These are phyloP conservation scores for Tirmania nivea DNA, from an alignment of 495 filamentous ascomycete species.

Conservation along the genomic window DNA sequence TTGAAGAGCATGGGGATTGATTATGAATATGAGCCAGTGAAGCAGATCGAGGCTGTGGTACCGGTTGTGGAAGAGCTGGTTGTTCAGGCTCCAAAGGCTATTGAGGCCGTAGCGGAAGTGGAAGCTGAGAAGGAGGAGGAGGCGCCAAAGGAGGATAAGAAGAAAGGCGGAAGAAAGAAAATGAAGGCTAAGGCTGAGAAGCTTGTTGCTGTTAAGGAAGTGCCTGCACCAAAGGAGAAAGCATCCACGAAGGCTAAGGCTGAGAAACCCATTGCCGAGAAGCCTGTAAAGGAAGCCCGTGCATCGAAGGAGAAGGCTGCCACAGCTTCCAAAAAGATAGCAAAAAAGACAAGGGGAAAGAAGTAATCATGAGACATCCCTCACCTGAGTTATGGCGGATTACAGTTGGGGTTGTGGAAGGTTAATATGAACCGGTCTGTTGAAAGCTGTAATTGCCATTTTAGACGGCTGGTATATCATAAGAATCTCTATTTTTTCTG, in stretches of 20 bases:
- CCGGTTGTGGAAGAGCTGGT: constrained; percentile 15
- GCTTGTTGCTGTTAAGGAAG: constrained; percentile 9
- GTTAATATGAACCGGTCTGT: no score
- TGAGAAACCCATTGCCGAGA: constrained; percentile 12
- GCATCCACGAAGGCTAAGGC: constrained; percentile 3
- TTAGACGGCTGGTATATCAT: no score
- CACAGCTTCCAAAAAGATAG: constrained; percentile 17
- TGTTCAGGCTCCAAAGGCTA: constrained; percentile 12
- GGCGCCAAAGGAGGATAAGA: constrained; percentile 14
- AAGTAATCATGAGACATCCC: not conserved
- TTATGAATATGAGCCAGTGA: constrained; percentile 62
- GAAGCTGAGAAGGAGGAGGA: not conserved
- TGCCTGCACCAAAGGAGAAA: constrained; percentile 18
- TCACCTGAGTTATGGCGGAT: no score
- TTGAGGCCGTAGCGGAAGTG: constrained; percentile 1
- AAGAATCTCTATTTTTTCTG: no score
- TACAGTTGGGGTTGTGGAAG: no score
- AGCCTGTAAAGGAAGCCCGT: constrained; percentile 12
- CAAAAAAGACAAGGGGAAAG: not conserved
- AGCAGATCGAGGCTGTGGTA: constrained; percentile 16
- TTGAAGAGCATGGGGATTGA: constrained; percentile 45
- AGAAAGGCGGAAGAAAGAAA: constrained; percentile 12
- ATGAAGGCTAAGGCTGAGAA: constrained; percentile 8
- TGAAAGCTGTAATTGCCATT: no score
- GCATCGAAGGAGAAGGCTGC: constrained; percentile 21